Evolutionary conservation across 257 asterid genomes (phyloP).

Genomic region (Nicotiana knightiana): DNA sequence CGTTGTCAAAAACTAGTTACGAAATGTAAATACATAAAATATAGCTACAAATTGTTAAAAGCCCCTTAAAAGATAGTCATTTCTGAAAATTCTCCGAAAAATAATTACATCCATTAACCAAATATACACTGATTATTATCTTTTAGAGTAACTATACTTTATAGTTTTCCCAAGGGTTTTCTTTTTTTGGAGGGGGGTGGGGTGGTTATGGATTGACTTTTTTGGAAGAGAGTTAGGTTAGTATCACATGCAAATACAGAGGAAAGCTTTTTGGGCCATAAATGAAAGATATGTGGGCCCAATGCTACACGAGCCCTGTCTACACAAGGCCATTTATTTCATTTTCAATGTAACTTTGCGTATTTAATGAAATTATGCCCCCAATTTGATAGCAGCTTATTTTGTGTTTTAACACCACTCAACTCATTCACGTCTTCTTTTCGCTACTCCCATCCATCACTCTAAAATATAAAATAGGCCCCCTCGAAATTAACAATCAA

Average conservation of each 20-base stretch:
- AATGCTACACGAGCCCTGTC: slow-evolving; percentile 28
- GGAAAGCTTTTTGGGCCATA: slow-evolving; percentile 10
- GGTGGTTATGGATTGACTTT: slow-evolving; percentile 20
- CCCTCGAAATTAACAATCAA: too few species aligned
- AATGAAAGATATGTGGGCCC: slow-evolving; percentile 5
- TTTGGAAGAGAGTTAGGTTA: slow-evolving; percentile 24
- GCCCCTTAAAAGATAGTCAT: too few species aligned
- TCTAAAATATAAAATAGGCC: too few species aligned
- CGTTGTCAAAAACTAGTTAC: too few species aligned
- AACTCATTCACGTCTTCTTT: background rate
- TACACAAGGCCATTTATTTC: background rate
- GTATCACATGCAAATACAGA: slow-evolving; percentile 41
- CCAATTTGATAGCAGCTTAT: background rate
- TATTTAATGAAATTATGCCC: slow-evolving; percentile 29
- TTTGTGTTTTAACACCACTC: background rate
- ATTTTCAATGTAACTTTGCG: slow-evolving; percentile 23
- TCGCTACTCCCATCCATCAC: background rate
- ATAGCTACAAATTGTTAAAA: too few species aligned
- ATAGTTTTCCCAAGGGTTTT: too few species aligned
- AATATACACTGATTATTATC: too few species aligned
- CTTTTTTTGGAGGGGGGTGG: too few species aligned
- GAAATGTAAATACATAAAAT: too few species aligned
- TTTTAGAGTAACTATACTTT: too few species aligned
- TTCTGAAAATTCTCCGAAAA: too few species aligned
- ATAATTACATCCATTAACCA: too few species aligned